Base-by-base conservation (phyloP, 768 basidiomycete species). In the Termitomyces sp. region DNA sequence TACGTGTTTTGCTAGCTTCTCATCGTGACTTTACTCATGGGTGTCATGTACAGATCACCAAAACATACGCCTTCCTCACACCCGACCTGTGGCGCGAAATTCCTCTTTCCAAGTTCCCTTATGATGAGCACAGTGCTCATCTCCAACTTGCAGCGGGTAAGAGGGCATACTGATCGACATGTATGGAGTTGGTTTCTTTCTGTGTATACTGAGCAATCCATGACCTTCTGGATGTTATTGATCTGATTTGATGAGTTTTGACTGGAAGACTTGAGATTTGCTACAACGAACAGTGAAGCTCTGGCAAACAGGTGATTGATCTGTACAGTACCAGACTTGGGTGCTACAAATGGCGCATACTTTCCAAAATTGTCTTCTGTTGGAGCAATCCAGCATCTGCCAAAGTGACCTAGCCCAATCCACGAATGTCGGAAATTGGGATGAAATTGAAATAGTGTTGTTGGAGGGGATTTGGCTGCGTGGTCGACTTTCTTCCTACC, bases 51-150 rank as follows among this genome's bases (percentile, higher is more conserved):
- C 23, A 89, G 95, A 93, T 99, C 74, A 93, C 97, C 63, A 94
- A 94, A 85, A 97, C 95, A 56, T 99, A 99, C 72, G 74, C 93
- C 43, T 97, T 98, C 92, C 87, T 98, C 59, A 97, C 96, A 39
- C 97, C 97, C 55, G 95, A 98, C 72, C 82, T 98, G 65, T 98
- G 96, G 96, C 86, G 88, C 68, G 91, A 96, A 70, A 96, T 96
- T 70, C 86, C 93, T 38, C 76, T 90, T 27, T 90, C 89, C 58
- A 91, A 89, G 74, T 80, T 89, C 64, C 93, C 93, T 9, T 97
- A 90, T 78, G 96, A 98, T 72, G 94, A 96, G 77, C 88, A 93
- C 84, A 91, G 91, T 67, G 88, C 86, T 43, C 93, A 97, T 72
- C 82, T 99, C 57, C 90, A 90, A 69, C 79, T 96, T 62, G 81